These are phyloP conservation scores for Fusarium protoensiforme DNA, from an alignment of 2,329 filamentous ascomycete species.

Conservation along the genomic window DNA sequence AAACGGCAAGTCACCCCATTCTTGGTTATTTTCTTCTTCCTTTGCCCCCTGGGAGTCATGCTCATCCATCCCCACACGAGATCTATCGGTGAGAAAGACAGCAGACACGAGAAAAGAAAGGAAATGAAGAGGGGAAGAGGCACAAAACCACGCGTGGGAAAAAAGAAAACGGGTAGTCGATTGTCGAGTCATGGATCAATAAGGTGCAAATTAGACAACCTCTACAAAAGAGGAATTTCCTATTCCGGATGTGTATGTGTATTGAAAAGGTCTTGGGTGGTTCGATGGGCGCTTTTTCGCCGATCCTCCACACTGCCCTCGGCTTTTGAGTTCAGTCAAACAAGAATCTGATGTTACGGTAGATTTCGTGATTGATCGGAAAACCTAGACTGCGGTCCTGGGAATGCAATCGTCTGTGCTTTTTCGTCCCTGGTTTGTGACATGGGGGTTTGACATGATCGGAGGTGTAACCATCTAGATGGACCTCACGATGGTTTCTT, in stretches of 20 bases:
- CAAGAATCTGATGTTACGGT: constrained; percentile 5
- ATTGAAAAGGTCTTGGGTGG: neutral
- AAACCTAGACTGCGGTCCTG: neutral
- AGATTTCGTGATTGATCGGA: constrained; percentile 13
- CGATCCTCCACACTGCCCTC: constrained; percentile 16
- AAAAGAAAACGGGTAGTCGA: neutral
- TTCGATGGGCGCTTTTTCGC: neutral
- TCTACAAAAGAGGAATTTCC: neutral
- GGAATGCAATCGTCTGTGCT: neutral
- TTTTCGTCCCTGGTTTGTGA: neutral
- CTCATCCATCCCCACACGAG: neutral
- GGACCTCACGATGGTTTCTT: neutral
- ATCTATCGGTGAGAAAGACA: neutral
- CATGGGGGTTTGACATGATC: constrained; percentile 8
- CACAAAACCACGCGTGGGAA: neutral
- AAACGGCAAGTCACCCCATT: constrained; percentile 18
- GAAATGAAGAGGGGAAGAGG: neutral
- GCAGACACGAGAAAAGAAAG: constrained; percentile 10
- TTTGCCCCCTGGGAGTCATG: neutral
- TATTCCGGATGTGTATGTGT: neutral
- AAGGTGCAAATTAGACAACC: constrained; percentile 1
- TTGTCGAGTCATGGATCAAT: neutral
- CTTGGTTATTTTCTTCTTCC: neutral
- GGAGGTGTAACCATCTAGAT: constrained; percentile 1
- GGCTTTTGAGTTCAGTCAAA: neutral